These are phyloP conservation scores for Neopestalotiopsis sp. DNA, from an alignment of 2,329 filamentous ascomycete genomes.

Conservation along the genomic window DNA sequence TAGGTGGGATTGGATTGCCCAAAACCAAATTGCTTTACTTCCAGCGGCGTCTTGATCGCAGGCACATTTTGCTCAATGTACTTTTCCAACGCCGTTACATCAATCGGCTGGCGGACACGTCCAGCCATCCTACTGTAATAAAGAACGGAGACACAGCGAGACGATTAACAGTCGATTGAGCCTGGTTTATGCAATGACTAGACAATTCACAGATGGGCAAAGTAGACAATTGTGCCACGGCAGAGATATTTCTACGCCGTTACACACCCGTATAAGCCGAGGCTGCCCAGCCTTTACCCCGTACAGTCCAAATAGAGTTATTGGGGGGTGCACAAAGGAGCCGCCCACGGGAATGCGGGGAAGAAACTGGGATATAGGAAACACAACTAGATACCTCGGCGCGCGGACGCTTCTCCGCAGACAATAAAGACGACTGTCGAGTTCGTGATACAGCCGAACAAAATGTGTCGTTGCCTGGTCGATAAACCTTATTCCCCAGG, in stretches of 20 bases:
- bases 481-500: not conserved
- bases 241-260: not conserved
- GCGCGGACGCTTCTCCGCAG: constrained; percentile 11
- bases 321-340: constrained; percentile 4
- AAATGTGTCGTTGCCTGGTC: not conserved
- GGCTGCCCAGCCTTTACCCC: constrained; percentile 6
- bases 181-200: not conserved
- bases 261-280: not conserved
- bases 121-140: constrained; percentile 68
- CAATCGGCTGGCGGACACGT: constrained; percentile 83
- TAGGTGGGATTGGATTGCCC: constrained; percentile 22
- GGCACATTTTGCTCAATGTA: constrained; percentile 79
- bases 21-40: constrained; percentile 73
- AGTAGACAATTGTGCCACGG: not conserved
- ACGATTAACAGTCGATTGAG: not conserved
- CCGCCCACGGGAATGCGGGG: constrained; percentile 9
- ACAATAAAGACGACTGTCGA: not conserved
- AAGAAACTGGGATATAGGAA: constrained; percentile 7
- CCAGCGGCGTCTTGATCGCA: constrained; percentile 79
- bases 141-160: not conserved
- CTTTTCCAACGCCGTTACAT: constrained; percentile 74
- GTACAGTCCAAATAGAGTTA: constrained; percentile 13
- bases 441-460: not conserved
- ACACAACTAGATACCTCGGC: constrained; percentile 3
- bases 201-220: not conserved